These are phyloP conservation scores for Ogataea polymorpha DNA, from an alignment of 805 yeast species.

Conservation along the genomic window DNA sequence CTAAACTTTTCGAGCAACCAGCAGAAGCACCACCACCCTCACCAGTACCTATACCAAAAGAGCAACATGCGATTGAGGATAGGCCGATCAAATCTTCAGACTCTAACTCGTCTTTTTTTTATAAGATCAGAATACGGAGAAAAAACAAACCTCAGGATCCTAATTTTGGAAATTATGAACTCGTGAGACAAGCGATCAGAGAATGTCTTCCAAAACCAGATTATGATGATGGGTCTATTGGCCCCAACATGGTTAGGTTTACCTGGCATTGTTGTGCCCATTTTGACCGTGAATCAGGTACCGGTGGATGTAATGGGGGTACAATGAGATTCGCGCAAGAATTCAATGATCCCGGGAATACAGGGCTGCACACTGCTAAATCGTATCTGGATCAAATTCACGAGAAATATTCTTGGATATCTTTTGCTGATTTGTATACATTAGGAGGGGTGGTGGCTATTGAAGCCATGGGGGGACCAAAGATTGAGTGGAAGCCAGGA, in stretches of 20 bases:
- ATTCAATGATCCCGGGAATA: constrained; percentile 56
- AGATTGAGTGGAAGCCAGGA: constrained; percentile 80
- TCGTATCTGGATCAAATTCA: constrained; percentile 55
- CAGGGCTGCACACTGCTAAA: constrained; percentile 59
- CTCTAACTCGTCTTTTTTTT: constrained; percentile 18
- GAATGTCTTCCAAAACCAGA: constrained; percentile 33
- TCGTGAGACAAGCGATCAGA: constrained; percentile 37
- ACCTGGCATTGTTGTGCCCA: constrained; percentile 92
- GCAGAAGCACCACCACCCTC: constrained; percentile 3
- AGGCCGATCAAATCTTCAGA: constrained; percentile 12
- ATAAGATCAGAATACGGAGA: constrained; percentile 29
- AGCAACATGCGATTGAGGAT: constrained; percentile 4
- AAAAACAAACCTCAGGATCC: constrained; percentile 21
- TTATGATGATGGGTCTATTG: constrained; percentile 68
- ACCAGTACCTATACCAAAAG: not conserved
- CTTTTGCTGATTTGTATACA: constrained; percentile 78
- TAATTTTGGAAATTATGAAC: constrained; percentile 30
- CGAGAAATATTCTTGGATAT: constrained; percentile 61
- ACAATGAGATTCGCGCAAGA: constrained; percentile 58
- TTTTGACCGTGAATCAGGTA: constrained; percentile 50
- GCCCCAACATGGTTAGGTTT: constrained; percentile 74
- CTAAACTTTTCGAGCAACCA: constrained; percentile 15
- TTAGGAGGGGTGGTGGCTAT: constrained; percentile 76
- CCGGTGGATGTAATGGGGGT: constrained; percentile 72
- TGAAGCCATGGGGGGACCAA: constrained; percentile 78